Evolutionary conservation across 805 yeast species (phyloP).

Genomic region (Jamesozyma jinghongensis): DNA sequence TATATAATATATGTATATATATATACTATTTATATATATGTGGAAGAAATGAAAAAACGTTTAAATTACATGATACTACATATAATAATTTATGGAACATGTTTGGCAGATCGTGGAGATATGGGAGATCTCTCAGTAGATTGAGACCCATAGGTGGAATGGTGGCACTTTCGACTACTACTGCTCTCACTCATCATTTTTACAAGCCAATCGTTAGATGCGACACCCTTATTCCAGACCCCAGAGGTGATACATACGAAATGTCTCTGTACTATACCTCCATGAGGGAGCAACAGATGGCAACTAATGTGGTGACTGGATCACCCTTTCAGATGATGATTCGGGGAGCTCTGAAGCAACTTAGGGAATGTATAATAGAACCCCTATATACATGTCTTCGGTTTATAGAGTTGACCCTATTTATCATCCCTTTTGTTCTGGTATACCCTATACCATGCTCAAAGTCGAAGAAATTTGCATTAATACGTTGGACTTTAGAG

Average conservation of each 20-base stretch:
- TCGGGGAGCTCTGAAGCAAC: slow-evolving; percentile 30
- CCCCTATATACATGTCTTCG: slow-evolving; percentile 63
- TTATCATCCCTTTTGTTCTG: neutral
- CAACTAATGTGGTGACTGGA: neutral
- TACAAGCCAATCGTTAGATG: slow-evolving; percentile 45
- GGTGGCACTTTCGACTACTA: neutral
- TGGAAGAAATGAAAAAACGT: too few species aligned
- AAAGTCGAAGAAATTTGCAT: slow-evolving; percentile 3
- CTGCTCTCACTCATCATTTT: neutral
- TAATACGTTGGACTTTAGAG: slow-evolving; percentile 61
- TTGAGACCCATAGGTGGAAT: neutral
- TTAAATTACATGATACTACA: too few species aligned
- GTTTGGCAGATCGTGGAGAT: too few species aligned
- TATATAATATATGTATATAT: too few species aligned
- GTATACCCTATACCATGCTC: slow-evolving; percentile 51
- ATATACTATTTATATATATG: too few species aligned
- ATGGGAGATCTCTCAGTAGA: too few species aligned
- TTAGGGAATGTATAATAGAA: slow-evolving; percentile 51
- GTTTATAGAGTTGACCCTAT: slow-evolving; percentile 40
- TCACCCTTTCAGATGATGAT: slow-evolving; percentile 16
- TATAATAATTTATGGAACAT: too few species aligned
- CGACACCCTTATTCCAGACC: slow-evolving; percentile 30
- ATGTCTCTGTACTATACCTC: slow-evolving; percentile 55
- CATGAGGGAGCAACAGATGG: slow-evolving; percentile 37
- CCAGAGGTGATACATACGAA: slow-evolving; percentile 57